Conservation (phyloP, 106 monocot species). For the Cymbidium sinense region DNA sequence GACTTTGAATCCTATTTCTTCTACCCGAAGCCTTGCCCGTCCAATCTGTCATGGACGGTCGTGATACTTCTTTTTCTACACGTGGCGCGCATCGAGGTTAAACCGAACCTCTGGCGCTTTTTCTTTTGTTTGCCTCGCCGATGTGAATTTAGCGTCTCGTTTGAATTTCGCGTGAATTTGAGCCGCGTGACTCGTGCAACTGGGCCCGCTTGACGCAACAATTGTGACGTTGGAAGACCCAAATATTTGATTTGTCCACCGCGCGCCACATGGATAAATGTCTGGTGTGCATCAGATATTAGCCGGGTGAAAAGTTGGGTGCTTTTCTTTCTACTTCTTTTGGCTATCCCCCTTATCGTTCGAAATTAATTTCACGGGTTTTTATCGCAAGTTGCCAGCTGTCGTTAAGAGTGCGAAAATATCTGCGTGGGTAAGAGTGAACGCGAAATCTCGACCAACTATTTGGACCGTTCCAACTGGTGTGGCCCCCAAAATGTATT, state of each 20-base stretch:
- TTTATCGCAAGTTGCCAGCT: slow-evolving; percentile 1
- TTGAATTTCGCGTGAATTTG: slow-evolving; percentile 8
- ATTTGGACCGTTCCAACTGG: too few relatives aligned
- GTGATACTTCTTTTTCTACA: slow-evolving; percentile 2
- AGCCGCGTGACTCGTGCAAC: not conserved
- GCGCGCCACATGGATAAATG: not conserved
- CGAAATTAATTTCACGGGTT: not conserved
- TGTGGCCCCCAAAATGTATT: too few relatives aligned
- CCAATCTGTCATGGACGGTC: slow-evolving; percentile 49
- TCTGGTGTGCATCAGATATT: not conserved
- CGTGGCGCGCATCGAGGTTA: slow-evolving; percentile 26
- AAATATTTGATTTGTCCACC: not conserved
- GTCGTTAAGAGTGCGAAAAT: not conserved
- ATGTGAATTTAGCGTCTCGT: slow-evolving; percentile 6
- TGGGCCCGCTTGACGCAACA: not conserved
- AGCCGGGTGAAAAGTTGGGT: not conserved
- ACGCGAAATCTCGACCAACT: not conserved
- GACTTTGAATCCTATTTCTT: not conserved
- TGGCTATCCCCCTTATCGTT: not conserved
- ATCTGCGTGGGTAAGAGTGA: not conserved
- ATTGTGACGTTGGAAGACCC: not conserved
- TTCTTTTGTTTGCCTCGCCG: not conserved
- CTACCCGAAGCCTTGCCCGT: slow-evolving; percentile 22
- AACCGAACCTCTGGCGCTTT: not conserved
- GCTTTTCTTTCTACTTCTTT: not conserved